These are phyloP conservation scores for Wickerhamiella pararugosa DNA, from an alignment of 1,139 yeast genomes.

Conservation along the genomic window DNA sequence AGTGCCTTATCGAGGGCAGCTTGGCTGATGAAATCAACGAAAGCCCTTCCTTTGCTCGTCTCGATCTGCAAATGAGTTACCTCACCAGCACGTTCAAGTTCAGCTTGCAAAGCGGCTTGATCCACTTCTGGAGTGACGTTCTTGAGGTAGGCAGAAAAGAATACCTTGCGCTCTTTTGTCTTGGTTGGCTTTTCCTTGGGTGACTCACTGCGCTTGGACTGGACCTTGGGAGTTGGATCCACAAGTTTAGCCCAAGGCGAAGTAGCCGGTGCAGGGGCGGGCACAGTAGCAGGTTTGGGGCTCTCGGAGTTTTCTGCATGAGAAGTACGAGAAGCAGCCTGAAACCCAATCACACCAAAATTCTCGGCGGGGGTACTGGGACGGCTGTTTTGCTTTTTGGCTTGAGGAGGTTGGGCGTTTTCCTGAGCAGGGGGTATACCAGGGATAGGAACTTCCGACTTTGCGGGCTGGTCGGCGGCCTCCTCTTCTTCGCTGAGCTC, in stretches of 20 bases:
- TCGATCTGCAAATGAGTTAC: conserved; percentile 26
- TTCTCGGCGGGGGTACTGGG: neutral
- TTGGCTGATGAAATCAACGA: conserved; percentile 24
- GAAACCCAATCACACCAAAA: neutral
- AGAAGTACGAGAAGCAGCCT: neutral
- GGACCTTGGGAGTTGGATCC: neutral
- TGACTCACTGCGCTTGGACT: neutral
- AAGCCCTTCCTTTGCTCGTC: conserved; percentile 23
- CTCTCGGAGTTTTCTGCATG: neutral
- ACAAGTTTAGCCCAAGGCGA: too few species aligned
- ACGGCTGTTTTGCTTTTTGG: too few species aligned
- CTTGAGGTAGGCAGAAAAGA: conserved; percentile 27
- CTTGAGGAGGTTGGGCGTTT: too few species aligned
- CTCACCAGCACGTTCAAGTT: conserved; percentile 23
- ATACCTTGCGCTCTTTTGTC: conserved; percentile 13
- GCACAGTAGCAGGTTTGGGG: too few species aligned
- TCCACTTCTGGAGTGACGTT: conserved; percentile 22
- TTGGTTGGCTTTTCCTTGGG: conserved; percentile 1
- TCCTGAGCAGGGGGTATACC: conserved; percentile 4
- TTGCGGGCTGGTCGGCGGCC: conserved; percentile 4
- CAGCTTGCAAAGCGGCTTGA: conserved; percentile 20
- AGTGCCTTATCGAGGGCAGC: conserved; percentile 7
- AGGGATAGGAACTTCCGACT: neutral
- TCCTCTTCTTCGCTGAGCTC: conserved; percentile 7
- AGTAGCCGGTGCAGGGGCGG: too few species aligned